These are phyloP conservation scores for Scolecobasidium constrictum DNA, from an alignment of 2,329 filamentous ascomycete genomes.

Conservation along the genomic window DNA sequence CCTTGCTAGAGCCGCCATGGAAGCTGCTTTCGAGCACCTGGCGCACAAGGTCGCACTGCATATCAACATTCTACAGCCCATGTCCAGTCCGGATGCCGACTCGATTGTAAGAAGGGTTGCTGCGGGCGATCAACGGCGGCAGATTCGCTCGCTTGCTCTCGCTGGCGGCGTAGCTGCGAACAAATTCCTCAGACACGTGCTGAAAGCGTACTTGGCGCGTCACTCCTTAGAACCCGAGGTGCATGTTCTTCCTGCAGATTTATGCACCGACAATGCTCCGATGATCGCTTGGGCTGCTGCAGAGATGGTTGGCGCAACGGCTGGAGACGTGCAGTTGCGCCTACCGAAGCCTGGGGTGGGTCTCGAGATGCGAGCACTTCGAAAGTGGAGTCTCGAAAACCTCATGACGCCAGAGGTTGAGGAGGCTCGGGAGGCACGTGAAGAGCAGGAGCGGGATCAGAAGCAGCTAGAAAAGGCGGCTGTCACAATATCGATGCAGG, in stretches of 20 bases:
- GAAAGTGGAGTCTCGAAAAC: slow-evolving; percentile 11
- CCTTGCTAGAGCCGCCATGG: slow-evolving; percentile 66
- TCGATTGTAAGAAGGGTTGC: slow-evolving; percentile 11
- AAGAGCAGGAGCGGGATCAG: neutral
- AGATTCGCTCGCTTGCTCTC: slow-evolving; percentile 54
- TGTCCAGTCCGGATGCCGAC: neutral
- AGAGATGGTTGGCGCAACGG: slow-evolving; percentile 66
- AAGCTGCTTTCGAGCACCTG: slow-evolving; percentile 78
- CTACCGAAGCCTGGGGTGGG: neutral
- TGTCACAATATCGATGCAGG: neutral
- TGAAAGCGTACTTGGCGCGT: slow-evolving; percentile 49
- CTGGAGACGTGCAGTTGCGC: slow-evolving; percentile 40
- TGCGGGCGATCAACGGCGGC: neutral
- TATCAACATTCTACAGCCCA: slow-evolving; percentile 34
- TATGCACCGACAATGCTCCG: slow-evolving; percentile 92
- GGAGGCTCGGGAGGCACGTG: neutral
- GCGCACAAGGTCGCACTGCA: slow-evolving; percentile 62
- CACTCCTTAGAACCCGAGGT: slow-evolving; percentile 41
- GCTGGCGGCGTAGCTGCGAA: slow-evolving; percentile 90
- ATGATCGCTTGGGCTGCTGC: slow-evolving; percentile 95
- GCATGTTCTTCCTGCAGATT: slow-evolving; percentile 49
- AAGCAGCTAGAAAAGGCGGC: neutral
- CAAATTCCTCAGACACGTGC: slow-evolving; percentile 60
- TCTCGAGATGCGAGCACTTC: slow-evolving; percentile 6
- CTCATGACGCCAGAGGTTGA: slow-evolving; percentile 9